phyloP scores from a whole-genome alignment of 2,329 filamentous ascomycete species.

The Paecilomyces variotii region DNA sequence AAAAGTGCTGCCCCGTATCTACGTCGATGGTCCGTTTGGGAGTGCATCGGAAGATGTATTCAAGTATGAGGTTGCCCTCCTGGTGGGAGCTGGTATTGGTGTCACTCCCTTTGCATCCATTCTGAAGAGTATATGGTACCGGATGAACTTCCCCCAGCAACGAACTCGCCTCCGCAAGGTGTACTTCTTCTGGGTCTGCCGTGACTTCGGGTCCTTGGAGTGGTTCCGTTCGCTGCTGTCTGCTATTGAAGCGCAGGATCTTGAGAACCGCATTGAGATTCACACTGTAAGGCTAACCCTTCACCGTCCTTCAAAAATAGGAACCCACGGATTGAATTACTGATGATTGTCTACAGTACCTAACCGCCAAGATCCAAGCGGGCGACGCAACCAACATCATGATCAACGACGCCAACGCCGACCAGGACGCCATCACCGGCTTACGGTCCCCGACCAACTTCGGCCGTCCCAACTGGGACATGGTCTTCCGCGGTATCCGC shows the following conservation, averaged over 20 bases:
- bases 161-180: conserved; percentile 75
- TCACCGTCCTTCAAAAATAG: background rate
- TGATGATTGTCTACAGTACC: conserved; percentile 43
- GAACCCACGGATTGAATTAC: background rate
- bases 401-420: conserved; percentile 81
- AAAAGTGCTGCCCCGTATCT: conserved; percentile 68
- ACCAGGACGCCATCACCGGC: conserved; percentile 77
- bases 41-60: conserved; percentile 83
- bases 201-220: conserved; percentile 80
- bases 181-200: conserved; percentile 89
- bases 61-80: conserved; percentile 44
- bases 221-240: conserved; percentile 80
- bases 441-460: conserved; percentile 73
- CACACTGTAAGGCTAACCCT: conserved; percentile 38
- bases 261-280: conserved; percentile 78
- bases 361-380: conserved; percentile 78
- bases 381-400: conserved; percentile 87
- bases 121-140: conserved; percentile 83
- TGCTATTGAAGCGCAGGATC: conserved; percentile 79
- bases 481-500: conserved; percentile 76
- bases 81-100: conserved; percentile 45
- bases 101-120: conserved; percentile 47
- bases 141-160: conserved; percentile 75
- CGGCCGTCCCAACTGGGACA: conserved; percentile 81
- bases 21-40: conserved; percentile 78